These are phyloP conservation scores for Penicillium longicatenatum DNA, from an alignment of 495 filamentous ascomycete genomes.

Conservation along the genomic window DNA sequence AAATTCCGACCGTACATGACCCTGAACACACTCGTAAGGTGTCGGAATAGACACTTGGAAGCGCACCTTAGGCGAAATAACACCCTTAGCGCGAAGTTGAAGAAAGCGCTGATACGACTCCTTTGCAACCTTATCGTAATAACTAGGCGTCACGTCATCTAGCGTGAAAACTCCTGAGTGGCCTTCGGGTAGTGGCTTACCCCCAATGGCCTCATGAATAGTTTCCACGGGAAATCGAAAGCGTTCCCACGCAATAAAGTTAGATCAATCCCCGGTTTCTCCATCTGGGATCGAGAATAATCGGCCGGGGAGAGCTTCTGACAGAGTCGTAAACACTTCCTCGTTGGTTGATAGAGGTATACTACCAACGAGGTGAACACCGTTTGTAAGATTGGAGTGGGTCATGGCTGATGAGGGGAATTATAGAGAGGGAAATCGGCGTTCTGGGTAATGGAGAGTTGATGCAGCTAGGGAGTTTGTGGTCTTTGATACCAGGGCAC, in stretches of 20 bases:
- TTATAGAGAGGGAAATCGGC: background rate
- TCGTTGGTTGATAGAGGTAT: slow-evolving; percentile 32
- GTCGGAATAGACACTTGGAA: slow-evolving; percentile 46
- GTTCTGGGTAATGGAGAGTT: background rate
- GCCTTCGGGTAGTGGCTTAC: slow-evolving; percentile 8
- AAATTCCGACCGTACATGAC: slow-evolving; percentile 30
- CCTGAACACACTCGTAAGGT: slow-evolving; percentile 18
- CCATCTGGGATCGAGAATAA: slow-evolving; percentile 43
- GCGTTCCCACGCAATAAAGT: slow-evolving; percentile 39
- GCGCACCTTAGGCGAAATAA: slow-evolving; percentile 29
- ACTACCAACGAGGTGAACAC: slow-evolving; percentile 32
- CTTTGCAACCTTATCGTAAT: slow-evolving; percentile 38
- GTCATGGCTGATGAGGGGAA: background rate
- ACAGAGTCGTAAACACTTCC: slow-evolving; percentile 32
- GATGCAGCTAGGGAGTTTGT: background rate
- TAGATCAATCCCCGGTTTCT: slow-evolving; percentile 38
- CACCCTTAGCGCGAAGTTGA: slow-evolving; percentile 25
- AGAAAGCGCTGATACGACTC: slow-evolving; percentile 38
- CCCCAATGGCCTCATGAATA: slow-evolving; percentile 15
- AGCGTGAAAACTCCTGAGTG: slow-evolving; percentile 25
- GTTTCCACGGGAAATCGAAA: slow-evolving; percentile 26
- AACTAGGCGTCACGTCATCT: slow-evolving; percentile 31
- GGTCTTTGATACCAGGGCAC: background rate
- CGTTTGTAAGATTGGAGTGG: background rate
- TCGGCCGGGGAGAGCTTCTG: slow-evolving; percentile 27